These are phyloP conservation scores for Chaetothyriales sp. DNA, from an alignment of 2,329 filamentous ascomycete species.

Conservation along the genomic window DNA sequence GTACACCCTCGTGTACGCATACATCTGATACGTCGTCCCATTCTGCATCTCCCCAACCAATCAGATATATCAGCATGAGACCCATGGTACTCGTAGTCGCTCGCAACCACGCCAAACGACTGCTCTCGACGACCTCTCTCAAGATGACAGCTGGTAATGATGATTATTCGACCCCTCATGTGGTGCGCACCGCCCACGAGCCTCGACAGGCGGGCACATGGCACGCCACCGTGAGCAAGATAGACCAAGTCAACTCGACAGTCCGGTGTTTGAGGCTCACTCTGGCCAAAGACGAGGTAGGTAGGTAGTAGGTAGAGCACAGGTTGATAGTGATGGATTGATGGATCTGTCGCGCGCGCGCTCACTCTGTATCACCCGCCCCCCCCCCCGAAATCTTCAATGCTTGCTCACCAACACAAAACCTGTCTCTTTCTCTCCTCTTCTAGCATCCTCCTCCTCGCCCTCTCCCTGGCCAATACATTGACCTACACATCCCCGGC, in stretches of 20 bases:
- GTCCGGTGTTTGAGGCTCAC: conserved; percentile 54
- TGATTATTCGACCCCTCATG: conserved; percentile 37
- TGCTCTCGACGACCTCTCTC: conserved; percentile 1
- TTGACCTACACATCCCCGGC: conserved; percentile 63
- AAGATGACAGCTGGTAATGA: conserved; percentile 20
- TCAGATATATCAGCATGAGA: not conserved
- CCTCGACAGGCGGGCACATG: conserved; percentile 54
- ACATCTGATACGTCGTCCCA: too few species aligned
- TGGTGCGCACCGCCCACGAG: conserved; percentile 58
- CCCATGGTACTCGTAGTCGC: not conserved
- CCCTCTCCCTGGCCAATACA: conserved; percentile 76
- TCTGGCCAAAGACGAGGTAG: conserved; percentile 33
- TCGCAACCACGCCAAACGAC: not conserved
- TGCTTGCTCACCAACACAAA: conserved; percentile 37
- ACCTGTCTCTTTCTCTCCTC: conserved; percentile 3
- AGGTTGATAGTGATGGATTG: too few species aligned
- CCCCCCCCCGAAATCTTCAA: too few species aligned
- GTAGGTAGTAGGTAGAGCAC: conserved; percentile 4
- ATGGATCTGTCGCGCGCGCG: too few species aligned
- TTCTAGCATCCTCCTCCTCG: conserved; percentile 27
- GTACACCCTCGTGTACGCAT: too few species aligned
- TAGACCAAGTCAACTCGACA: conserved; percentile 50
- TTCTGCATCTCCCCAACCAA: not conserved
- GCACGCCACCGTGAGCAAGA: conserved; percentile 43
- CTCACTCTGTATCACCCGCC: too few species aligned